Conservation (phyloP, 75 land plant species). For the Sequoiadendron giganteum region DNA sequence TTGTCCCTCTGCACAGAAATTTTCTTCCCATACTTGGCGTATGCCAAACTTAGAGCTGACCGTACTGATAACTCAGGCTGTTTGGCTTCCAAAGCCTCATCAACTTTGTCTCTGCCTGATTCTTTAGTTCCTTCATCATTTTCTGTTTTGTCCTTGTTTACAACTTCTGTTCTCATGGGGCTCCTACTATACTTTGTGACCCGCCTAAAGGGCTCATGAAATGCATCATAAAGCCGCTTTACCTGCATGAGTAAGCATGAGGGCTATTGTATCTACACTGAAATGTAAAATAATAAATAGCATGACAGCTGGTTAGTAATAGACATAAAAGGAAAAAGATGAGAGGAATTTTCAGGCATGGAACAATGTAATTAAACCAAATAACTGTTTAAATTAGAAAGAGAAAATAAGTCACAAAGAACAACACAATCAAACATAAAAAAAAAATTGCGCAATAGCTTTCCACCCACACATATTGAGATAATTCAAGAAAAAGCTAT, state of each 20-base stretch:
- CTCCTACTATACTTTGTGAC: conserved; percentile 41
- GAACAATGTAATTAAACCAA: not conserved
- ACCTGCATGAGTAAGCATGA: conserved; percentile 45
- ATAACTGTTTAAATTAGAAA: not conserved
- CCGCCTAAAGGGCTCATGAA: conserved; percentile 94
- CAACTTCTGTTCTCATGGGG: conserved; percentile 25
- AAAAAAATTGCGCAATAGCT: not conserved
- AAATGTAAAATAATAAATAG: not conserved
- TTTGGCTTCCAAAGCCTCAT: conserved; percentile 18
- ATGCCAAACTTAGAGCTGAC: conserved; percentile 70
- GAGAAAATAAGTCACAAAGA: not conserved
- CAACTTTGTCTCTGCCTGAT: conserved; percentile 10
- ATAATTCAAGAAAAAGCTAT: not conserved
- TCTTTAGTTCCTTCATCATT: conserved; percentile 10
- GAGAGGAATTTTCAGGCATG: not conserved
- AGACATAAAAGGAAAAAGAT: not conserved
- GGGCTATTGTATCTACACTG: no score
- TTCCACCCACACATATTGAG: not conserved
- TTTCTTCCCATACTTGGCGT: conserved; percentile 49
- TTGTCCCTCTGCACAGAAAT: not conserved
- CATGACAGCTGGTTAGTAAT: not conserved
- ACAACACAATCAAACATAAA: not conserved
- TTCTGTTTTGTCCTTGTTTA: conserved; percentile 19
- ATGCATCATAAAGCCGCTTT: conserved; percentile 87
- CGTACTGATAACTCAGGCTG: conserved; percentile 48